Percentiles rank a stretch among this genome's conserved stretches.
phyloP scores from a whole-genome alignment of 164 flowering plant species.

The Chimonanthus praecox region DNA sequence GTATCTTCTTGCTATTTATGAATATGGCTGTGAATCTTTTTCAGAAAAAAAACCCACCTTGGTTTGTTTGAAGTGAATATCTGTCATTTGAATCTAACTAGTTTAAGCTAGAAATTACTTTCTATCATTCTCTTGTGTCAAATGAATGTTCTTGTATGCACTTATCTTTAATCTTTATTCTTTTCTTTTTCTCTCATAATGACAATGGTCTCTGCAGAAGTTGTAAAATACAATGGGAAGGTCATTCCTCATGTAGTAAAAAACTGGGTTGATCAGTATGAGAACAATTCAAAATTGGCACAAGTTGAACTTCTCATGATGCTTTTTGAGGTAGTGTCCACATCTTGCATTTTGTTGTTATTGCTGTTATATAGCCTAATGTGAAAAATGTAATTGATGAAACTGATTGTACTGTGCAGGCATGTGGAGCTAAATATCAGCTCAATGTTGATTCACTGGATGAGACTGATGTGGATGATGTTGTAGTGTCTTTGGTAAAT shows the following conservation, averaged over 20 bases:
- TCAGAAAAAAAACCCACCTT: not conserved
- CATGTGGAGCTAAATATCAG: constrained; percentile 78
- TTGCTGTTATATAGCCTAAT: not conserved
- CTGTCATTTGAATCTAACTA: not conserved
- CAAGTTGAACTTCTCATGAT: constrained; percentile 68
- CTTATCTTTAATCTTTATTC: not conserved
- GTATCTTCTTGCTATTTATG: too few species aligned
- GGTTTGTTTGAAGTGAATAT: not conserved
- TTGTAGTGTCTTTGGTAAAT: constrained; percentile 81
- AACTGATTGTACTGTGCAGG: constrained; percentile 35
- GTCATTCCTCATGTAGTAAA: constrained; percentile 63
- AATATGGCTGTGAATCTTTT: too few species aligned
- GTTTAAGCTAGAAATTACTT: not conserved
- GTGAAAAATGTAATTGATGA: constrained; percentile 4
- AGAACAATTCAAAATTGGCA: constrained; percentile 68
- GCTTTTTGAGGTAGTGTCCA: constrained; percentile 76
- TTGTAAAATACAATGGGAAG: constrained; percentile 68
- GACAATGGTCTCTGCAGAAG: constrained; percentile 40
- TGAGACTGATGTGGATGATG: constrained; percentile 89
- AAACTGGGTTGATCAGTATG: constrained; percentile 81
- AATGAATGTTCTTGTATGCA: not conserved
- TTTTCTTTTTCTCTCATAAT: not conserved
- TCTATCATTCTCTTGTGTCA: not conserved
- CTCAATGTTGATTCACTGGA: constrained; percentile 61
- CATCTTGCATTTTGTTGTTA: not conserved